A percentile compares a stretch with the other conserved stretches of the same genome.
Evolutionary conservation across 495 filamentous ascomycete genomes (phyloP).

Genomic region (Penicillium canescens): DNA sequence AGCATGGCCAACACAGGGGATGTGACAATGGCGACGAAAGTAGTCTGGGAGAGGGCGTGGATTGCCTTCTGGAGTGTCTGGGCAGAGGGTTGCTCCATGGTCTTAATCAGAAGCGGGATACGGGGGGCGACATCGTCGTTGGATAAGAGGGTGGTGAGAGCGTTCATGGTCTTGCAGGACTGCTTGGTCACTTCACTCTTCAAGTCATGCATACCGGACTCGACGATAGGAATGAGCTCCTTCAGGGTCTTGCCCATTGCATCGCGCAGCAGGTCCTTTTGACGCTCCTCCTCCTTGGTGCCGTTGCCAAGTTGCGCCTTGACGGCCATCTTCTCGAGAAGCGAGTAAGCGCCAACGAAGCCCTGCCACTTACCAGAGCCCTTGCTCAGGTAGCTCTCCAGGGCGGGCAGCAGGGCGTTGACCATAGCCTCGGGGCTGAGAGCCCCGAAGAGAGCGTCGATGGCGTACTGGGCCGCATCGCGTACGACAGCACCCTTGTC

Average conservation of each 20-base stretch:
- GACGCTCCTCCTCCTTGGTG: conserved; percentile 72
- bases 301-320: conserved; percentile 85
- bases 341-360: conserved; percentile 75
- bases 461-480: conserved; percentile 90
- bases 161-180: conserved; percentile 85
- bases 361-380: conserved; percentile 94
- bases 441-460: conserved; percentile 81
- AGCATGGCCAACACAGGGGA: conserved; percentile 98
- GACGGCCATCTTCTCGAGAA: conserved; percentile 88
- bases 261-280: conserved; percentile 86
- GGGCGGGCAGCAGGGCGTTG: conserved; percentile 71
- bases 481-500: conserved; percentile 89
- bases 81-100: conserved; percentile 92
- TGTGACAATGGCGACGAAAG: conserved; percentile 94
- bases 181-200: conserved; percentile 90
- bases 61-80: conserved; percentile 91
- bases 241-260: conserved; percentile 91
- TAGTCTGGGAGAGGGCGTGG: conserved; percentile 96
- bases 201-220: conserved; percentile 93
- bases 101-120: conserved; percentile 89
- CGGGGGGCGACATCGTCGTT: conserved; percentile 96
- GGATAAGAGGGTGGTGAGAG: conserved; percentile 83
- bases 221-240: conserved; percentile 85
- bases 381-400: conserved; percentile 74
- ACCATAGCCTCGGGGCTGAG: conserved; percentile 81